Conservation (phyloP, 768 basidiomycete genomes). For the Mrakia blollopis region DNA sequence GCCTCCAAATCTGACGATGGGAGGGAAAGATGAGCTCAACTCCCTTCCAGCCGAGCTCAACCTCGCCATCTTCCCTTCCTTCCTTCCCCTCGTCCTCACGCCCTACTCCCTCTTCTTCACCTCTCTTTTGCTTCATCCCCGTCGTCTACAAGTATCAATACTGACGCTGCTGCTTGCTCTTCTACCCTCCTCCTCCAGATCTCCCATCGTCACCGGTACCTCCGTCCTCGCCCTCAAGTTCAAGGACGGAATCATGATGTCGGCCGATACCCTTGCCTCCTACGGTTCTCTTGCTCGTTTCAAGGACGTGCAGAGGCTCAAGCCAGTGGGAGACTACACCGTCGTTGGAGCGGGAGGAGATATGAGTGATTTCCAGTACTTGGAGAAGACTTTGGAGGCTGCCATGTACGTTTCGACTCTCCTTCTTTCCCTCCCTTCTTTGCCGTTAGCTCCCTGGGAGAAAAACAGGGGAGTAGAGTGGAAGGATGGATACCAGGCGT, state of each 20-base stretch:
- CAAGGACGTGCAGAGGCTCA: slow-evolving; percentile 86
- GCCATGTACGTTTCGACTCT: slow-evolving; percentile 50
- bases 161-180: background rate
- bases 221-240: slow-evolving; percentile 89
- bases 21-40: background rate
- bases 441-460: no score
- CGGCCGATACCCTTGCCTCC: slow-evolving; percentile 97
- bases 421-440: background rate
- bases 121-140: background rate
- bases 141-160: background rate
- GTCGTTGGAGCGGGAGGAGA: slow-evolving; percentile 90
- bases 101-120: background rate
- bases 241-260: slow-evolving; percentile 97
- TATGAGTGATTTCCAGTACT: slow-evolving; percentile 95
- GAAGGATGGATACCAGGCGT: no score
- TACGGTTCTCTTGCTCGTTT: slow-evolving; percentile 96
- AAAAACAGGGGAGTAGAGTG: no score
- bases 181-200: slow-evolving; percentile 48
- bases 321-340: slow-evolving; percentile 74
- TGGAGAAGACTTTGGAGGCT: slow-evolving; percentile 73
- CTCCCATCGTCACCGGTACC: slow-evolving; percentile 96
- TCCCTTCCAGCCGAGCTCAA: background rate
- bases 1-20: background rate
- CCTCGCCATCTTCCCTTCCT: background rate
- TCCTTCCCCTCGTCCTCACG: no score